Conservation (phyloP, 352 stramenopile genomes). For the Pythium aristosporum region DNA sequence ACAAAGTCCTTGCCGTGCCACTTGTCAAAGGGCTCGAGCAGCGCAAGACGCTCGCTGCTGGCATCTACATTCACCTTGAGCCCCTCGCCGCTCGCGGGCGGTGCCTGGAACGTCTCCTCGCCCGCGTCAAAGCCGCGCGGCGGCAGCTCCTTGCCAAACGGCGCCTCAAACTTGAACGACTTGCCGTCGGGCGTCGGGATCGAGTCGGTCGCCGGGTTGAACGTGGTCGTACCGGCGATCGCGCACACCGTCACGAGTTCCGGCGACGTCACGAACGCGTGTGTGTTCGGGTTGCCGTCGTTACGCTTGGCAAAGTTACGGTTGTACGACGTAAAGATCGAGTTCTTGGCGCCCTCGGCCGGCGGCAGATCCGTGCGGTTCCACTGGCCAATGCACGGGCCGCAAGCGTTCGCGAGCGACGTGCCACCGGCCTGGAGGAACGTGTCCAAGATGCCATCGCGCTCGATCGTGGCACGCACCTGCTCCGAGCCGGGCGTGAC, state of each 20-base stretch:
- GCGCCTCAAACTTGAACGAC: slow-evolving; percentile 90
- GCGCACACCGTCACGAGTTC: slow-evolving; percentile 90
- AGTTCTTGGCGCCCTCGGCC: slow-evolving; percentile 90
- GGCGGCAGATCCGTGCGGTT: slow-evolving; percentile 88
- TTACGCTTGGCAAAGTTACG: slow-evolving; percentile 95
- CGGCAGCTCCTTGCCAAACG: slow-evolving; percentile 91
- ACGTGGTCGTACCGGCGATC: slow-evolving; percentile 88
- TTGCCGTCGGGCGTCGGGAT: slow-evolving; percentile 85
- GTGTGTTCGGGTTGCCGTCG: slow-evolving; percentile 92
- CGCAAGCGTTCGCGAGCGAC: slow-evolving; percentile 91
- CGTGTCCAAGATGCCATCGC: slow-evolving; percentile 89
- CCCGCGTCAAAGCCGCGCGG: slow-evolving; percentile 88
- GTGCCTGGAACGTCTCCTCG: slow-evolving; percentile 92
- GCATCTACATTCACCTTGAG: slow-evolving; percentile 82
- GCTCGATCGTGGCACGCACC: slow-evolving; percentile 89
- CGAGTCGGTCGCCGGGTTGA: slow-evolving; percentile 90
- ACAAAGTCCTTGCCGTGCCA: slow-evolving; percentile 90
- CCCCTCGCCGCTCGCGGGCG: slow-evolving; percentile 55
- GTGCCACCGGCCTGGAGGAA: slow-evolving; percentile 88
- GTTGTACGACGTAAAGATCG: slow-evolving; percentile 95
- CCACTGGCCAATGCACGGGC: slow-evolving; percentile 94
- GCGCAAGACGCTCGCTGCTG: slow-evolving; percentile 84
- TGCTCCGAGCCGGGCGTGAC: slow-evolving; percentile 93
- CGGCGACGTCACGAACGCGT: slow-evolving; percentile 92
- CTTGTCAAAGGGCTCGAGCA: slow-evolving; percentile 86